phyloP scores from a whole-genome alignment of 176 grass and related monocot genomes.

The Saccharum officinarum region DNA sequence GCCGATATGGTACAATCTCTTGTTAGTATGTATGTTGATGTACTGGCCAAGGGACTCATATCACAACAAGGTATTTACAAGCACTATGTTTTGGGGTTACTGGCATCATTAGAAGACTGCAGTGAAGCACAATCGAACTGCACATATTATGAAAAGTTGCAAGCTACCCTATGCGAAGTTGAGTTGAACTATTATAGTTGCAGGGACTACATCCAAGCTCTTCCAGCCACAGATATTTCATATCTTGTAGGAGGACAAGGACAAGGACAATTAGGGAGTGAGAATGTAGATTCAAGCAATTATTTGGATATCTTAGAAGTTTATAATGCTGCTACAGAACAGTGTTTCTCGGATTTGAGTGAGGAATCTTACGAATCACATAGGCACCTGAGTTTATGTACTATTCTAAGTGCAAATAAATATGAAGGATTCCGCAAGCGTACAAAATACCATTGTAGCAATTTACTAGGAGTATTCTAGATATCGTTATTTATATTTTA shows the following conservation, averaged over 20 bases:
- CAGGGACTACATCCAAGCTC: constrained; percentile 72
- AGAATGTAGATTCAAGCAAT: constrained; percentile 35
- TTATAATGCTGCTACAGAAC: constrained; percentile 51
- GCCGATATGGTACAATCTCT: constrained; percentile 74
- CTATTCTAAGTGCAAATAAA: too few relatives aligned
- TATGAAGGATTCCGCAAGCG: too few relatives aligned
- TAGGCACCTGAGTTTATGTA: too few relatives aligned
- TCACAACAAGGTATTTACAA: constrained; percentile 83
- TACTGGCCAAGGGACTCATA: constrained; percentile 76
- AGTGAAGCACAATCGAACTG: constrained; percentile 70
- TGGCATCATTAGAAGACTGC: constrained; percentile 90
- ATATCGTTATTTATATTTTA: too few relatives aligned
- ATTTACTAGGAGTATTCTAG: too few relatives aligned
- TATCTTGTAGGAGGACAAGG: constrained; percentile 62
- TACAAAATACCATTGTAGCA: too few relatives aligned
- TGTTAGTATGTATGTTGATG: constrained; percentile 73
- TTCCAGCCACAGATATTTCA: constrained; percentile 67
- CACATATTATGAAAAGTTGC: constrained; percentile 68
- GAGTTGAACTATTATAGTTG: constrained; percentile 82
- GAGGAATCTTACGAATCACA: constrained; percentile 41
- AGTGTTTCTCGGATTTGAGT: constrained; percentile 53
- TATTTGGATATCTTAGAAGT: constrained; percentile 63
- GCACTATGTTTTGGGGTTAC: constrained; percentile 74
- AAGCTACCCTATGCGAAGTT: constrained; percentile 63
- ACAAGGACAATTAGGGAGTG: constrained; percentile 40